Conservation (phyloP, 129 eudicot species). For the Escallonia rubra region DNA sequence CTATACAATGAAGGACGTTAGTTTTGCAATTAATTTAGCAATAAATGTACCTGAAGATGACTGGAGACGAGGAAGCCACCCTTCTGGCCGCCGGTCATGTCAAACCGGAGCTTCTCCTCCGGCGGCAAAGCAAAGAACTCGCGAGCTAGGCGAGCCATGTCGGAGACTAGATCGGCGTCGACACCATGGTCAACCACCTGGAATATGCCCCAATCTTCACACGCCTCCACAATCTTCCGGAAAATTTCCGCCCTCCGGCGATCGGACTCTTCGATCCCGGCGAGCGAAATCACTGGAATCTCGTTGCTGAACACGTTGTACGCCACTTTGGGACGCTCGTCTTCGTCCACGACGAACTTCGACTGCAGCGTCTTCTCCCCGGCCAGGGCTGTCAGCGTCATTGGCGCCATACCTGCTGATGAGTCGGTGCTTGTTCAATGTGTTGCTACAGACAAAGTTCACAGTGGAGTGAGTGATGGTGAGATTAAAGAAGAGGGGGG, state of each 20-base stretch:
- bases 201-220: constrained; percentile 94
- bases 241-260: constrained; percentile 53
- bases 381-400: neutral
- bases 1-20: too few relatives aligned
- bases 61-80: constrained; percentile 96
- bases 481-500: too few relatives aligned
- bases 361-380: constrained; percentile 30
- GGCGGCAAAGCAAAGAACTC: constrained; percentile 61
- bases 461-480: too few relatives aligned
- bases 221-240: constrained; percentile 66
- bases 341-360: constrained; percentile 71
- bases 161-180: constrained; percentile 34
- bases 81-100: constrained; percentile 95
- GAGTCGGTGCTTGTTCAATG: too few relatives aligned
- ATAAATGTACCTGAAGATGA: constrained; percentile 69
- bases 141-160: constrained; percentile 63
- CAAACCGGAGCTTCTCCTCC: constrained; percentile 79
- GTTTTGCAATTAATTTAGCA: too few relatives aligned
- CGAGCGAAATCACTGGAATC: constrained; percentile 74
- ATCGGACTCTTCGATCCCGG: constrained; percentile 45
- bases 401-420: constrained; percentile 2
- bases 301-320: constrained; percentile 69
- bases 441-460: too few relatives aligned
- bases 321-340: constrained; percentile 84
- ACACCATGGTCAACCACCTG: constrained; percentile 94